phyloP scores from a whole-genome alignment of 208 protist genomes.

The Acanthamoeba polyphaga region DNA sequence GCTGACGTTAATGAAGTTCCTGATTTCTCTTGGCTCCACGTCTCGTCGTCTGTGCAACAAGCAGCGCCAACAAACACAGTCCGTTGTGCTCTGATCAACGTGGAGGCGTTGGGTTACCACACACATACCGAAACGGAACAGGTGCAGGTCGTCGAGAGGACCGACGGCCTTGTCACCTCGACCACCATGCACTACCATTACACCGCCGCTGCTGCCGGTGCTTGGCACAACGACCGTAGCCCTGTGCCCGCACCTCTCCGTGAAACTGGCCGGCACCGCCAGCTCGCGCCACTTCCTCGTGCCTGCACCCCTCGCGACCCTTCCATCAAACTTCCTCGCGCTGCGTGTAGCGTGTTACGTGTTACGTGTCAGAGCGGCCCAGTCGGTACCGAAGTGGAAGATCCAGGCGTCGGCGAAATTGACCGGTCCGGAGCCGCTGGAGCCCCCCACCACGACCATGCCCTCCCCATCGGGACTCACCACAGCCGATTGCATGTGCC shows the following conservation, averaged over 20 bases:
- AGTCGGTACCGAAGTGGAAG: constrained; percentile 17
- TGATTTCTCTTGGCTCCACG: background rate
- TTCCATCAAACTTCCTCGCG: too few relatives aligned
- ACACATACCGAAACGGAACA: background rate
- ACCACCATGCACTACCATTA: constrained; percentile 61
- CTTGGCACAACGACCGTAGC: background rate
- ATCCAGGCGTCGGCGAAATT: background rate
- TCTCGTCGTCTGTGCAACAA: background rate
- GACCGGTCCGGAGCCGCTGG: background rate
- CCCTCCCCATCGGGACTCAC: background rate
- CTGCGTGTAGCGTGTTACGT: too few relatives aligned
- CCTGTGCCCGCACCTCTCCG: background rate
- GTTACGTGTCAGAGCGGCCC: background rate
- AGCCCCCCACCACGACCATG: constrained; percentile 42
- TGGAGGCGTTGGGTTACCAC: too few relatives aligned
- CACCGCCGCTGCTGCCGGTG: background rate
- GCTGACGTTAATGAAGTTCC: background rate
- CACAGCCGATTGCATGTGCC: constrained; percentile 29
- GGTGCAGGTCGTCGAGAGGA: background rate
- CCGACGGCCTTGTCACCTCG: background rate
- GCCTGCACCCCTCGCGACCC: too few relatives aligned
- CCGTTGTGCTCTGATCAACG: too few relatives aligned
- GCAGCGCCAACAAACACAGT: too few relatives aligned
- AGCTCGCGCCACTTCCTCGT: background rate
- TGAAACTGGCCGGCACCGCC: background rate